Percentiles rank a stretch among this genome's conserved stretches.
These are phyloP conservation scores for Aureobasidium leucospermi DNA, from an alignment of 2,329 filamentous ascomycete species.

Conservation along the genomic window DNA sequence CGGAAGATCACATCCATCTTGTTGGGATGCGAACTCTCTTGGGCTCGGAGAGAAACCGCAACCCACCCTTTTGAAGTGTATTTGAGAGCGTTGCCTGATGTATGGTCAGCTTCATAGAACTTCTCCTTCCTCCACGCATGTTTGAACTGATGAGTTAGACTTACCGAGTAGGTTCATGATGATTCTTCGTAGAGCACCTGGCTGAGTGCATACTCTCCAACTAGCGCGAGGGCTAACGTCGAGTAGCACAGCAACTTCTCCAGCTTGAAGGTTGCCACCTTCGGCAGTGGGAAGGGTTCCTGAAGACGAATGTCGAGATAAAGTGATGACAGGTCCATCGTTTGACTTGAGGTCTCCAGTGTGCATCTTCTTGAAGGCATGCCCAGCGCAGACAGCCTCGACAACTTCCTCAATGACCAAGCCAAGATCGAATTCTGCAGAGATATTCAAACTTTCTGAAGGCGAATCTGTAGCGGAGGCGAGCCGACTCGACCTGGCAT, in stretches of 20 bases:
- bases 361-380: conserved; percentile 30
- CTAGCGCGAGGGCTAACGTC: conserved; percentile 32
- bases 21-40: not conserved
- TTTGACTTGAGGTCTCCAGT: conserved; percentile 6
- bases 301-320: not conserved
- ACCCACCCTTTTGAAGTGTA: conserved; percentile 38
- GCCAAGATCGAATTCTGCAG: conserved; percentile 12
- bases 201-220: conserved; percentile 40
- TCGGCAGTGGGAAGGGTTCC: not conserved
- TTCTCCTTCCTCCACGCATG: too few relatives aligned
- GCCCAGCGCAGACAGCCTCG: conserved; percentile 29
- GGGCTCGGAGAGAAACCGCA: conserved; percentile 20
- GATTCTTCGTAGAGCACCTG: conserved; percentile 38
- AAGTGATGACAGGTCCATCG: not conserved
- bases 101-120: not conserved
- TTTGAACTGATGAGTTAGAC: not conserved
- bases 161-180: conserved; percentile 41
- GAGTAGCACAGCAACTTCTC: conserved; percentile 36
- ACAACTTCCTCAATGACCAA: conserved; percentile 14
- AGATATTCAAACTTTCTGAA: conserved; percentile 10
- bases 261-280: not conserved
- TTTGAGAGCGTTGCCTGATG: conserved; percentile 35
- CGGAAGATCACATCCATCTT: conserved; percentile 13
- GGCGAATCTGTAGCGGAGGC: conserved; percentile 5
- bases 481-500: conserved; percentile 4